Conservation (phyloP, 805 yeast species). For the Cyberlindnera sargentensis region DNA sequence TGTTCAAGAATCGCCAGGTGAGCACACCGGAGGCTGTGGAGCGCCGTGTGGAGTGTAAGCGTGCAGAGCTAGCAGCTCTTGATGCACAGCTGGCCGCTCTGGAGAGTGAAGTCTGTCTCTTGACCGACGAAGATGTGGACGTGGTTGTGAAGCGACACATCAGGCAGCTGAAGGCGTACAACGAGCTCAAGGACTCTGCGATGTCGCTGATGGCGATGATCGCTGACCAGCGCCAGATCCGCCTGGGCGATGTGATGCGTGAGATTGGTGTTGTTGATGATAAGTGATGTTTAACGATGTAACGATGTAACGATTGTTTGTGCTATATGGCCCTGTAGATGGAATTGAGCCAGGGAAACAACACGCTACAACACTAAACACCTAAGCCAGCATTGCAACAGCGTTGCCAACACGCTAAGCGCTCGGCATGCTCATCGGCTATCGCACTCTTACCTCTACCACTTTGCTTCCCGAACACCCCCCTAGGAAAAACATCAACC, state of each 20-base stretch:
- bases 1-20: constrained; percentile 5
- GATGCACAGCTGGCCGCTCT: constrained; percentile 5
- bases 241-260: constrained; percentile 40
- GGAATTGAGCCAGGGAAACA: no score
- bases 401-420: no score
- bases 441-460: no score
- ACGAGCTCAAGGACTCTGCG: constrained; percentile 59
- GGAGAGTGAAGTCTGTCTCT: constrained; percentile 4
- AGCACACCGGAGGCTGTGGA: constrained; percentile 3
- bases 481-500: no score
- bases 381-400: no score
- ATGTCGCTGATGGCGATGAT: constrained; percentile 49
- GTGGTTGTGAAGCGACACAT: constrained; percentile 46
- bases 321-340: no score
- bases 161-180: constrained; percentile 44
- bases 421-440: no score
- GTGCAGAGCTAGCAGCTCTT: constrained; percentile 1
- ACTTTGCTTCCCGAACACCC: no score
- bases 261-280: constrained; percentile 37
- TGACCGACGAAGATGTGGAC: constrained; percentile 32
- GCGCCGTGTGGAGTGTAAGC: constrained; percentile 6
- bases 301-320: no score
- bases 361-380: no score
- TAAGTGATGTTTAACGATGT: no score
- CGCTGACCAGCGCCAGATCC: constrained; percentile 48